These are phyloP conservation scores for Camelina sativa DNA, from an alignment of 345 rosid genomes.

Conservation along the genomic window DNA sequence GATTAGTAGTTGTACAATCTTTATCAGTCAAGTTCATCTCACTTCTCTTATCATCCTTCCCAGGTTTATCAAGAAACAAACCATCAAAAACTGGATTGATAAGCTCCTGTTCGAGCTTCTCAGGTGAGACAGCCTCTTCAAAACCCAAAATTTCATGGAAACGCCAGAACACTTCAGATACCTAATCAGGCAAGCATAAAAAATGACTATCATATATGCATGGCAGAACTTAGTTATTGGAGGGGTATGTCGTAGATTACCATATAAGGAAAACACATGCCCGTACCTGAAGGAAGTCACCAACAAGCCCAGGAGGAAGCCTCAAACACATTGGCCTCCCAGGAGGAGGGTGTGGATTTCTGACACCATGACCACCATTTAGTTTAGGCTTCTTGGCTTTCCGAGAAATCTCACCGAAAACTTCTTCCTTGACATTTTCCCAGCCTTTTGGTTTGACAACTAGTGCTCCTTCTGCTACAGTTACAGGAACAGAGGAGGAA, in stretches of 20 bases:
- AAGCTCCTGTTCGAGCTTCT: slow-evolving; percentile 82
- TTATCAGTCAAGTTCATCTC: slow-evolving; percentile 38
- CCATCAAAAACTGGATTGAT: slow-evolving; percentile 60
- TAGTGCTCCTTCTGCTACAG: slow-evolving; percentile 71
- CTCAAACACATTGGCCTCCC: slow-evolving; percentile 71
- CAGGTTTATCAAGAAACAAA: slow-evolving; percentile 47
- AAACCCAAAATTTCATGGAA: slow-evolving; percentile 78
- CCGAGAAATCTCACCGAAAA: slow-evolving; percentile 47
- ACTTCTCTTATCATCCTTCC: slow-evolving; percentile 47
- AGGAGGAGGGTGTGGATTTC: slow-evolving; percentile 57
- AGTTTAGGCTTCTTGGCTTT: slow-evolving; percentile 57
- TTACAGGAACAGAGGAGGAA: slow-evolving; percentile 49
- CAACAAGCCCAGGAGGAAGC: slow-evolving; percentile 78
- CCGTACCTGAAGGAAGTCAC: slow-evolving; percentile 89
- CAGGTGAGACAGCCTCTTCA: slow-evolving; percentile 56
- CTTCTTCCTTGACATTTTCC: slow-evolving; percentile 47
- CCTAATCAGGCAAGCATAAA: slow-evolving; percentile 55
- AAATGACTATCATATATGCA: slow-evolving; percentile 28
- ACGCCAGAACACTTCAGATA: slow-evolving; percentile 77
- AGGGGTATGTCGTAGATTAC: slow-evolving; percentile 8
- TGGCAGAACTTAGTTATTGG: slow-evolving; percentile 25
- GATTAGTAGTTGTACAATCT: slow-evolving; percentile 44
- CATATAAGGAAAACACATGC: slow-evolving; percentile 27
- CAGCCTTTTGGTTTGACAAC: slow-evolving; percentile 55
- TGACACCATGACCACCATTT: slow-evolving; percentile 43